These are phyloP conservation scores for Coleophoma crateriformis DNA, from an alignment of 2,329 filamentous ascomycete species.

Conservation along the genomic window DNA sequence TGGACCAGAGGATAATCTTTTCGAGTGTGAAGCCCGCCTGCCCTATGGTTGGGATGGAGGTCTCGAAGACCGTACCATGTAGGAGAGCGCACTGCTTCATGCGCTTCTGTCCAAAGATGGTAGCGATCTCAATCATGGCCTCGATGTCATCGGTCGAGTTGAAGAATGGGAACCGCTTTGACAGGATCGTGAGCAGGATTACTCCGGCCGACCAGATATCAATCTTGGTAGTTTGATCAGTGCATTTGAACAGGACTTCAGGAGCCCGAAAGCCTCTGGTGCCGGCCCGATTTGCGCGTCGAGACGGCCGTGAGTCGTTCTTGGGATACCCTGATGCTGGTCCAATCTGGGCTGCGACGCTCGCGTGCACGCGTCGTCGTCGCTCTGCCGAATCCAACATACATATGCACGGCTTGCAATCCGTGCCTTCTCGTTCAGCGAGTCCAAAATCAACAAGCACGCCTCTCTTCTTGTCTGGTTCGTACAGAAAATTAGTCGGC, in stretches of 20 bases:
- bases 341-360: conserved; percentile 48
- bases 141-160: conserved; percentile 98
- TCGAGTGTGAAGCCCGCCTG: conserved; percentile 81
- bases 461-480: conserved; percentile 71
- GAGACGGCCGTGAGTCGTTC: conserved; percentile 79
- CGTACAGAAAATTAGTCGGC: conserved; percentile 95
- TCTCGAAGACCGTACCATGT: conserved; percentile 90
- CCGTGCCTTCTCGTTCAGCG: conserved; percentile 75
- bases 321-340: conserved; percentile 73
- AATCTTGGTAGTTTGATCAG: conserved; percentile 86
- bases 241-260: conserved; percentile 96
- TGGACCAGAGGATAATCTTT: conserved; percentile 95
- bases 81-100: conserved; percentile 81
- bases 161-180: conserved; percentile 93
- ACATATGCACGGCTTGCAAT: conserved; percentile 78
- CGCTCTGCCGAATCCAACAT: conserved; percentile 59
- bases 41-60: conserved; percentile 85
- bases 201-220: conserved; percentile 97
- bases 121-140: conserved; percentile 94
- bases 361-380: conserved; percentile 51
- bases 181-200: conserved; percentile 92
- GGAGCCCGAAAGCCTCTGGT: conserved; percentile 94
- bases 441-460: conserved; percentile 99
- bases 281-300: conserved; percentile 88
- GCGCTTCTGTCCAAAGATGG: conserved; percentile 79